A percentile compares a stretch with the other conserved stretches of the same genome.
phyloP scores from a whole-genome alignment of 1,284 basidiomycete species.

The Sanghuangporus weigelae region DNA sequence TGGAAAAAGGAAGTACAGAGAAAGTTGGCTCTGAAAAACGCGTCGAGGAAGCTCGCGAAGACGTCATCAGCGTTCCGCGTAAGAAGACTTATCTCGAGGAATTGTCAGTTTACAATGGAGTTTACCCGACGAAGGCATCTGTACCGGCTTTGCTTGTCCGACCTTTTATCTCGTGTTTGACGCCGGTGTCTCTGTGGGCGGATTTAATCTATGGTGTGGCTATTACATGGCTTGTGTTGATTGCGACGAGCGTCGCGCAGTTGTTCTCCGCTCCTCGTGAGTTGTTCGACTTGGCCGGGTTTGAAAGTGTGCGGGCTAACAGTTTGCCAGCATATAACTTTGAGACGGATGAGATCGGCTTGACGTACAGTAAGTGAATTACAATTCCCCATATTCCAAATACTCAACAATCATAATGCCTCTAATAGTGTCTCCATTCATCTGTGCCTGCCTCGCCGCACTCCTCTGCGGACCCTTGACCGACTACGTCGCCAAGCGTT shows the following conservation, averaged over 20 bases:
- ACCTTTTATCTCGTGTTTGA: conserved; percentile 16
- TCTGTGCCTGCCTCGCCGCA: conserved; percentile 20
- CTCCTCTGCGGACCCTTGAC: conserved; percentile 21
- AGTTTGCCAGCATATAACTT: conserved; percentile 20
- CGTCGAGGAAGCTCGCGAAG: neutral
- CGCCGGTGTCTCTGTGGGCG: conserved; percentile 19
- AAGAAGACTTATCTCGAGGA: conserved; percentile 16
- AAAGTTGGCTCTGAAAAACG: conserved; percentile 1
- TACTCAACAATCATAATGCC: neutral
- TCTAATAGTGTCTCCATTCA: conserved; percentile 20
- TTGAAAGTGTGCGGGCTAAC: neutral
- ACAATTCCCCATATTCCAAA: neutral
- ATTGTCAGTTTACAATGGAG: conserved; percentile 16
- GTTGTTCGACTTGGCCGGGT: neutral
- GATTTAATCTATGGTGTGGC: conserved; percentile 21
- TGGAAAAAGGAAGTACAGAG: neutral
- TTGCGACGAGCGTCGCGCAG: conserved; percentile 22
- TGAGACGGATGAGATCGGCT: conserved; percentile 17
- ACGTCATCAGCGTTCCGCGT: neutral
- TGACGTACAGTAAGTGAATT: conserved; percentile 14
- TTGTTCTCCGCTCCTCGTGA: conserved; percentile 22
- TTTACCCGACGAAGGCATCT: conserved; percentile 17
- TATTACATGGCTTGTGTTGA: conserved; percentile 23
- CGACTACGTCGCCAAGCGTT: conserved; percentile 20
- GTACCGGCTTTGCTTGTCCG: conserved; percentile 6